Conservation (phyloP, 148 eudicot species). For the Chenopodium album region DNA sequence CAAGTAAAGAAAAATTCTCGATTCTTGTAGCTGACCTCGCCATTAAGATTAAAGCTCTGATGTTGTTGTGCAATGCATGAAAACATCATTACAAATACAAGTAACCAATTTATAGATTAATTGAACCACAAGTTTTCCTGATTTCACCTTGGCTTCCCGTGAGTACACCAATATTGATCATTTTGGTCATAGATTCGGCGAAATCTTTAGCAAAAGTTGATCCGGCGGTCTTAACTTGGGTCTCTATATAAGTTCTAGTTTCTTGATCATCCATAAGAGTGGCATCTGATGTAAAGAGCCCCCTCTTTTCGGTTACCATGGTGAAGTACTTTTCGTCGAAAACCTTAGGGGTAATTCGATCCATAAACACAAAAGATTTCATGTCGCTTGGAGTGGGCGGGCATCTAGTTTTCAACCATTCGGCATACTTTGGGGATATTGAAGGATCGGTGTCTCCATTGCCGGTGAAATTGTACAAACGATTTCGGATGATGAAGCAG, state of each 20-base stretch:
- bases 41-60: too few relatives aligned
- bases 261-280: constrained; percentile 44
- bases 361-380: constrained; percentile 39
- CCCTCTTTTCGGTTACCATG: constrained; percentile 42
- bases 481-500: constrained; percentile 35
- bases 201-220: constrained; percentile 40
- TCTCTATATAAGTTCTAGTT: constrained; percentile 35
- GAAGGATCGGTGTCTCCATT: constrained; percentile 56
- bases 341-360: constrained; percentile 37
- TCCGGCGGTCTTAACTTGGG: constrained; percentile 25
- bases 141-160: constrained; percentile 34
- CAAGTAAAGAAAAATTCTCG: too few relatives aligned
- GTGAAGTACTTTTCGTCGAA: constrained; percentile 53
- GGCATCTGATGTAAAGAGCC: constrained; percentile 52
- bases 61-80: too few relatives aligned
- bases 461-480: constrained; percentile 71
- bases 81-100: background rate
- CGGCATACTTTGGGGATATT: constrained; percentile 36
- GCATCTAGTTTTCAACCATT: constrained; percentile 37
- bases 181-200: constrained; percentile 31
- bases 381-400: constrained; percentile 11
- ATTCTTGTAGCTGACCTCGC: too few relatives aligned
- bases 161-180: constrained; percentile 26
- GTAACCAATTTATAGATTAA: constrained; percentile 9
- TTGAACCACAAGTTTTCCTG: constrained; percentile 29